Evolutionary conservation across 495 filamentous ascomycete species (phyloP).

Genomic region (Talaromyces nanjingensis): DNA sequence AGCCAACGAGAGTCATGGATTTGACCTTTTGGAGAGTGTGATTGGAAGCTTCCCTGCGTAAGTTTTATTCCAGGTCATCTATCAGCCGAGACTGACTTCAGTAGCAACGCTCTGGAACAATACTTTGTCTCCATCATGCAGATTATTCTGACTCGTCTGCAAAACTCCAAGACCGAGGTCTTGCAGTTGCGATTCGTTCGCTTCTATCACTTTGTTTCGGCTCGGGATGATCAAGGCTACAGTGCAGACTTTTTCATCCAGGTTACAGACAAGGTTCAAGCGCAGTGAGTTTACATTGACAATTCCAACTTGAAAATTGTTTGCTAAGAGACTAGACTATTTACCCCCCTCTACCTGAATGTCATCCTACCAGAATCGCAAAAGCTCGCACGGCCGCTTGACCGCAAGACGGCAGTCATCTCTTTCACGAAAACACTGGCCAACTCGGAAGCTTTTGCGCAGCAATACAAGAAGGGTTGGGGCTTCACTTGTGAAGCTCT

Average conservation of each 20-base stretch:
- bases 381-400: slow-evolving; percentile 74
- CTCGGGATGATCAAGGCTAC: slow-evolving; percentile 65
- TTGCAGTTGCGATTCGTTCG: slow-evolving; percentile 77
- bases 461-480: slow-evolving; percentile 79
- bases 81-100: slow-evolving; percentile 18
- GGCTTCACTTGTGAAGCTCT: slow-evolving; percentile 76
- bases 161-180: slow-evolving; percentile 68
- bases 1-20: slow-evolving; percentile 70
- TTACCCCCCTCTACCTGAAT: slow-evolving; percentile 72
- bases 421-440: slow-evolving; percentile 85
- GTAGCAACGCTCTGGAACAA: slow-evolving; percentile 55
- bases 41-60: slow-evolving; percentile 63
- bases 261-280: slow-evolving; percentile 72
- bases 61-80: slow-evolving; percentile 21
- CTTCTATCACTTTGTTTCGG: slow-evolving; percentile 86
- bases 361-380: slow-evolving; percentile 85
- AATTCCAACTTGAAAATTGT: neutral
- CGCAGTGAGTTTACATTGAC: slow-evolving; percentile 40
- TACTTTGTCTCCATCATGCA: slow-evolving; percentile 77
- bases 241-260: slow-evolving; percentile 85
- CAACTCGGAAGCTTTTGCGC: slow-evolving; percentile 71
- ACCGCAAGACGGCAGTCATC: slow-evolving; percentile 89
- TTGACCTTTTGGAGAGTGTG: slow-evolving; percentile 81
- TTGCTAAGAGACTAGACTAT: slow-evolving; percentile 50
- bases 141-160: slow-evolving; percentile 75